These are phyloP conservation scores for Aspergillus saccharolyticus DNA, from an alignment of 495 filamentous ascomycete genomes.

Conservation along the genomic window DNA sequence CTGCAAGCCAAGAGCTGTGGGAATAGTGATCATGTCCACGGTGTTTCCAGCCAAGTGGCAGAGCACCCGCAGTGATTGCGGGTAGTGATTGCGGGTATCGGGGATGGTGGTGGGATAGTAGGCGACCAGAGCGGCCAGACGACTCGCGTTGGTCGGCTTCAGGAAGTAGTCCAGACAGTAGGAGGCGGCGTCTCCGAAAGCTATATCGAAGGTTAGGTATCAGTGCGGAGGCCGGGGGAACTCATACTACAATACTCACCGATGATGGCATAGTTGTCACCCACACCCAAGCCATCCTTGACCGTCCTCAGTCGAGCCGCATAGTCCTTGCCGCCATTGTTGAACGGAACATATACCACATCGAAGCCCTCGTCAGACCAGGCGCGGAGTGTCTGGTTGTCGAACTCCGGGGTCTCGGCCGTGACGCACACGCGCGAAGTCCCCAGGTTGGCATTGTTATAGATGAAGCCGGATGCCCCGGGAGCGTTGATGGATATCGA, in stretches of 20 bases:
- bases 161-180: slow-evolving; percentile 51
- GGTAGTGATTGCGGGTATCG: slow-evolving; percentile 42
- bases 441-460: slow-evolving; percentile 33
- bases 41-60: slow-evolving; percentile 51
- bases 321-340: slow-evolving; percentile 51
- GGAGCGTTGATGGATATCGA: slow-evolving; percentile 37
- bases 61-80: slow-evolving; percentile 42
- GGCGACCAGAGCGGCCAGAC: slow-evolving; percentile 49
- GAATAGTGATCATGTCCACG: slow-evolving; percentile 39
- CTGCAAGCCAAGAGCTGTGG: slow-evolving; percentile 59
- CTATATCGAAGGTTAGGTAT: slow-evolving; percentile 17
- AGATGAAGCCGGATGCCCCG: slow-evolving; percentile 34
- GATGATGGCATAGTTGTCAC: slow-evolving; percentile 47
- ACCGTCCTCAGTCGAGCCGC: slow-evolving; percentile 38
- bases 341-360: slow-evolving; percentile 55
- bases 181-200: slow-evolving; percentile 55
- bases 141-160: slow-evolving; percentile 40
- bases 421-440: slow-evolving; percentile 60
- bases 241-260: slow-evolving; percentile 26
- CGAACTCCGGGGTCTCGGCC: slow-evolving; percentile 58
- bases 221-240: no score
- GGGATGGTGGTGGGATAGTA: slow-evolving; percentile 58
- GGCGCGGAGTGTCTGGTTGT: slow-evolving; percentile 46
- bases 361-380: slow-evolving; percentile 67
- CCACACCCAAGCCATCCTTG: slow-evolving; percentile 42